Base-by-base conservation (phyloP, 179 eudicot species). In the Silene vulgaris region DNA sequence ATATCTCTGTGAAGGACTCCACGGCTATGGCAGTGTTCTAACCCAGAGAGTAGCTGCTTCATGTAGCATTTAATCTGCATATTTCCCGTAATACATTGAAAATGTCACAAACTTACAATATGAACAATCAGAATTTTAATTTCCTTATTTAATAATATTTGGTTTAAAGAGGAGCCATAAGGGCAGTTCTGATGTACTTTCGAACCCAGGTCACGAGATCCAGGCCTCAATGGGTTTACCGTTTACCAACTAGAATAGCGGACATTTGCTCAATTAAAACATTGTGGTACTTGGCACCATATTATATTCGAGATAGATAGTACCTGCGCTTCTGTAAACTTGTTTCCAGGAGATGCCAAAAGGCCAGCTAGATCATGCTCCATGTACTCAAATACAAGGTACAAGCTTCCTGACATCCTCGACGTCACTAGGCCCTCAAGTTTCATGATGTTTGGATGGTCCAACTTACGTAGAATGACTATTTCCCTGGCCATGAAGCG, bases 301-400 rank as follows among this genome's bases (percentile, higher is more conserved):
- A 68, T 40, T 43, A 28, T 16, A 50, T 75, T 52, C 64, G 66
- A 52, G 30, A 68, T 2, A 8, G 28, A 75, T 6, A 7, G 50
- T 81, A 87, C 90, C 90, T 87, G 88, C 68, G 87, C 37, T 72
- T 87, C 84, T 0, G 88, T 87, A 84, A 87, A 85, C 69, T 80
- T 85, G 62, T 66, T 72, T 35, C 80, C 81, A 11, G 88, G 87
- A 56, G 79, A 76, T 50, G 81, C 82, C 65, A 77, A 65, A 65
- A 87, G 88, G 2, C 90, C 90, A 57, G 90, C 80, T 64, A 87
- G 81, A 85, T 85, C 90, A 80, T 87, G 90, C 79, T 87, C 90
- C 88, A 87, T 83, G 78, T 85, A 85, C 59, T 87, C 88, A 45
- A 87, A 85, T 0, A 87, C 88, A 5, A 87, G 88, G 82, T 87